Percentiles rank a stretch among this genome's conserved stretches.
phyloP scores from a whole-genome alignment of 768 basidiomycete genomes.

The Boletellus ananiceps region DNA sequence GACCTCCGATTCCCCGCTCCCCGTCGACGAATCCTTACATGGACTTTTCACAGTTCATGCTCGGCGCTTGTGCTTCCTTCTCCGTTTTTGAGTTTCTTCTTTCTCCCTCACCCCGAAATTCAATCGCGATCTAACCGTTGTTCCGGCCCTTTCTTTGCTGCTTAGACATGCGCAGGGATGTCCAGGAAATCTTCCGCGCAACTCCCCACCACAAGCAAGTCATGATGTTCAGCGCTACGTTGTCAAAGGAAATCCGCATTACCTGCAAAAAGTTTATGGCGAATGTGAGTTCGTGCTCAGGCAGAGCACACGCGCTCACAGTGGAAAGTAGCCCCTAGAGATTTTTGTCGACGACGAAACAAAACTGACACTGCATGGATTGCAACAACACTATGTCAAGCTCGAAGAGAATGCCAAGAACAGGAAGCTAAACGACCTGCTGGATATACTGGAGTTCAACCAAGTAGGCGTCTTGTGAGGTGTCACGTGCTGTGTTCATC shows the following conservation, averaged over 20 bases:
- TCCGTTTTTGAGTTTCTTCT: constrained; percentile 45
- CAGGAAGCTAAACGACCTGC: constrained; percentile 90
- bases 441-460: constrained; percentile 97
- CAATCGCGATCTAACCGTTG: constrained; percentile 61
- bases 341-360: constrained; percentile 99
- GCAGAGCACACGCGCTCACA: not conserved
- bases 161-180: constrained; percentile 99
- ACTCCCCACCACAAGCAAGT: constrained; percentile 99
- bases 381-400: constrained; percentile 98
- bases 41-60: constrained; percentile 11
- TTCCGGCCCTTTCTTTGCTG: constrained; percentile 46
- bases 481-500: not conserved
- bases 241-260: constrained; percentile 92
- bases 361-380: constrained; percentile 93
- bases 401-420: constrained; percentile 94
- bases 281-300: constrained; percentile 56
- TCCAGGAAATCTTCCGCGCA: constrained; percentile 99
- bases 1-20: constrained; percentile 32
- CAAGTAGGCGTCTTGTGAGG: constrained; percentile 50
- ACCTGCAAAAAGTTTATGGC: constrained; percentile 99
- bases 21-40: constrained; percentile 19
- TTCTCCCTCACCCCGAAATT: constrained; percentile 46
- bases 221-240: constrained; percentile 99
- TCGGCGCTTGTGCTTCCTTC: constrained; percentile 13
- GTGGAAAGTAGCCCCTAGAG: constrained; percentile 77